A percentile compares a stretch with the other conserved stretches of the same genome.
phyloP scores from a whole-genome alignment of 2,329 filamentous ascomycete species.

The Fusarium sp. region DNA sequence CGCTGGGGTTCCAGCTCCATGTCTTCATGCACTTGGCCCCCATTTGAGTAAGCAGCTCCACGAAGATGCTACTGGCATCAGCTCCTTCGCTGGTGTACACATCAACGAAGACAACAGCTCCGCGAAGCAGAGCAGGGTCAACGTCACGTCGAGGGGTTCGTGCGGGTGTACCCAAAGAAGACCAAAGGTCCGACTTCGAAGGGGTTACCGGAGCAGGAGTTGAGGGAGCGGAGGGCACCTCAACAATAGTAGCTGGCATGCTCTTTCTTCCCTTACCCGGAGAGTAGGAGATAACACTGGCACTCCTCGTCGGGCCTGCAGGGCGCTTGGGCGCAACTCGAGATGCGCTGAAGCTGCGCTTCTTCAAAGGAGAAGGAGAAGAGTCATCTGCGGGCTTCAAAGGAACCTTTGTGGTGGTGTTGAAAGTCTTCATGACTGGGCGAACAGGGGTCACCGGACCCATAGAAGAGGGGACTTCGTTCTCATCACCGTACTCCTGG shows the following conservation, averaged over 20 bases:
- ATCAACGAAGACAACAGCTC: conserved; percentile 85
- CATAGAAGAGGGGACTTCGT: conserved; percentile 66
- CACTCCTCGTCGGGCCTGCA: conserved; percentile 60
- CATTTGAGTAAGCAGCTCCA: conserved; percentile 83
- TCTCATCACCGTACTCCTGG: conserved; percentile 77
- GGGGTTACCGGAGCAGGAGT: conserved; percentile 56
- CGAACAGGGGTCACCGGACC: conserved; percentile 70
- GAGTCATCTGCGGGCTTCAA: conserved; percentile 76
- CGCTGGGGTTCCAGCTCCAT: conserved; percentile 78
- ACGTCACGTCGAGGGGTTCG: conserved; percentile 69
- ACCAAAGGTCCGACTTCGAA: conserved; percentile 66
- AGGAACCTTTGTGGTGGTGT: conserved; percentile 83
- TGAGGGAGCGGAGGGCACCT: conserved; percentile 50
- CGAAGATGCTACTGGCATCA: conserved; percentile 84
- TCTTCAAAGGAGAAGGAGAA: conserved; percentile 63
- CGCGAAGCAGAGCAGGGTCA: conserved; percentile 69
- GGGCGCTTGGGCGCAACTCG: conserved; percentile 61
- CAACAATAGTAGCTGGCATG: conserved; percentile 38
- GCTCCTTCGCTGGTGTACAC: conserved; percentile 85
- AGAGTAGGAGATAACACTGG: conserved; percentile 68
- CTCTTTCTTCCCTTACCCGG: conserved; percentile 60
- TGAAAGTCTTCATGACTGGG: conserved; percentile 64
- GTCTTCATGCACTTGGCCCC: conserved; percentile 82
- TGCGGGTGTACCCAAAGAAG: conserved; percentile 67
- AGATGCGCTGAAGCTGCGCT: conserved; percentile 65